phyloP scores from a whole-genome alignment of 768 basidiomycete species.

The Clitopilus hobsonii region DNA sequence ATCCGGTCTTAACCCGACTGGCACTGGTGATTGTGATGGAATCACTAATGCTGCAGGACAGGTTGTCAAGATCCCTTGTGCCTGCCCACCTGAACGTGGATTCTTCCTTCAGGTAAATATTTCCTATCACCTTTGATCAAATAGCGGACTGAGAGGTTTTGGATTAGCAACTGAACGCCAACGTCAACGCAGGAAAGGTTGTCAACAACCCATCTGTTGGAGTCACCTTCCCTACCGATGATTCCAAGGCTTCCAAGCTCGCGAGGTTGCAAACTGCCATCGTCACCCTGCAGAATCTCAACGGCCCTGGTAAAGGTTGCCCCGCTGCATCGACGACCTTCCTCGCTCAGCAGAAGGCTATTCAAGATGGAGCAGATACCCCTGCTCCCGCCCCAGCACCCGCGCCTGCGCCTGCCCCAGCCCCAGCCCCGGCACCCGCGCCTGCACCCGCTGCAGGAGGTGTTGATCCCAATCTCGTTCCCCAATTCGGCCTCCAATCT shows the following conservation, averaged over 20 bases:
- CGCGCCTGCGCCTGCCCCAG: conserved; percentile 23
- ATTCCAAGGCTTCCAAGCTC: conserved; percentile 44
- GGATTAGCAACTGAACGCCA: conserved; percentile 38
- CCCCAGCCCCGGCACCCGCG: conserved; percentile 15
- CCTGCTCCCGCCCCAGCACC: conserved; percentile 10
- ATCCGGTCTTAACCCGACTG: conserved; percentile 57
- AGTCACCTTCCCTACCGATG: conserved; percentile 61
- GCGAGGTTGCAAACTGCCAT: conserved; percentile 55
- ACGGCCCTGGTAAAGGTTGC: conserved; percentile 64
- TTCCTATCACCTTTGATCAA: background rate
- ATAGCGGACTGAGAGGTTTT: background rate
- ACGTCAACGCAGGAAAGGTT: conserved; percentile 57
- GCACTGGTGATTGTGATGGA: conserved; percentile 59
- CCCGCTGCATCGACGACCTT: conserved; percentile 65
- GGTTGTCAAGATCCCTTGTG: conserved; percentile 58
- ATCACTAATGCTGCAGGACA: conserved; percentile 51
- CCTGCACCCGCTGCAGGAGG: conserved; percentile 26
- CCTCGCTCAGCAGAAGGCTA: conserved; percentile 33
- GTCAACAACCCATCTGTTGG: conserved; percentile 59
- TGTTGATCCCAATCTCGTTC: conserved; percentile 51
- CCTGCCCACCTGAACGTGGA: conserved; percentile 54
- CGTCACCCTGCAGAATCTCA: conserved; percentile 71
- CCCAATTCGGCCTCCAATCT: conserved; percentile 49
- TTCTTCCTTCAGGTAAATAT: conserved; percentile 46
- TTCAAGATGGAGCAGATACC: conserved; percentile 24